Conservation (phyloP, 148 eudicot genomes). For the Rhododendron vialii region DNA sequence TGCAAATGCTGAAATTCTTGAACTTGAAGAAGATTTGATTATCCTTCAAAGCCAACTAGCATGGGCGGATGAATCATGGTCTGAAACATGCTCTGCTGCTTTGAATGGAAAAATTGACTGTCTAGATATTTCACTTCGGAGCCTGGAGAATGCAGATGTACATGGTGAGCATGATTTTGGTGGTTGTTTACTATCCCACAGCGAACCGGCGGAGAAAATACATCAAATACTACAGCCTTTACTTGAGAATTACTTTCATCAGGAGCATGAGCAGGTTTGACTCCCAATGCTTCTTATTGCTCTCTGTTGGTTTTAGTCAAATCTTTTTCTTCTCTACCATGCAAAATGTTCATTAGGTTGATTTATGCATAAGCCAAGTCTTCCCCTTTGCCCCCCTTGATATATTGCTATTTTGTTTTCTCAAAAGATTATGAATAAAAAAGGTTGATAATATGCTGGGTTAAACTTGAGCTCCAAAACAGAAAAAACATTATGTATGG, state of each 20-base stretch:
- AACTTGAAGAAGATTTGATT: constrained; percentile 62
- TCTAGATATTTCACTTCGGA: constrained; percentile 30
- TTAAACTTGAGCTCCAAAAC: not conserved
- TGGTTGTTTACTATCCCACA: constrained; percentile 12
- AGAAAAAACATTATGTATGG: not conserved
- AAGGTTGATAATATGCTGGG: not conserved
- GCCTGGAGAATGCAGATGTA: constrained; percentile 25
- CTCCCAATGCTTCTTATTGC: constrained; percentile 1
- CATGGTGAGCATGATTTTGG: constrained; percentile 14
- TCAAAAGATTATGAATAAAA: not conserved
- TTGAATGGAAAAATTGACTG: constrained; percentile 39
- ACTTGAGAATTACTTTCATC: constrained; percentile 24
- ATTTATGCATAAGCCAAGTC: not conserved
- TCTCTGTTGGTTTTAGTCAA: constrained; percentile 11
- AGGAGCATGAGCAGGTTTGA: constrained; percentile 39
- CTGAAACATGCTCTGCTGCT: constrained; percentile 32
- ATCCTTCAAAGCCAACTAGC: constrained; percentile 52
- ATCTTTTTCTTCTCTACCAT: not conserved
- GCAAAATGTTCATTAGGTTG: not conserved
- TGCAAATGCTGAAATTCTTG: constrained; percentile 58
- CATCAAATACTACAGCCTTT: constrained; percentile 39
- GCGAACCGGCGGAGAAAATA: constrained; percentile 41
- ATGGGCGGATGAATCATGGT: constrained; percentile 49
- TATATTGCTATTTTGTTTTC: not conserved
- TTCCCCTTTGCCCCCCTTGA: not conserved